Conservation (phyloP, 768 basidiomycete species). For the Suillus weaverae region DNA sequence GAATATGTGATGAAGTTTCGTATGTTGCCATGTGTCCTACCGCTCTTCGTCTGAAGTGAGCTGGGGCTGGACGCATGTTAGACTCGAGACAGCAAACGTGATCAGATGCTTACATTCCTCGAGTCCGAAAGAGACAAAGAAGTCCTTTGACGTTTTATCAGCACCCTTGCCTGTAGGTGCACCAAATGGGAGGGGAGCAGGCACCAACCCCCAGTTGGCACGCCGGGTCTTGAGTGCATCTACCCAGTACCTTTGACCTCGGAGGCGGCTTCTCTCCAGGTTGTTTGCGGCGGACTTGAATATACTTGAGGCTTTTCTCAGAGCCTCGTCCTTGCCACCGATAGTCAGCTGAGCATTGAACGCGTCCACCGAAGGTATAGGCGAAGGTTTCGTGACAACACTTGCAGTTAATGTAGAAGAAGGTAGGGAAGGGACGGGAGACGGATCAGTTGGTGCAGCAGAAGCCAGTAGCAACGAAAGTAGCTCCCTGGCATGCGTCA, state of each 20-base stretch:
- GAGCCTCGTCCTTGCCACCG: conserved; percentile 78
- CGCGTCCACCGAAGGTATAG: conserved; percentile 64
- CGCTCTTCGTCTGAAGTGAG: conserved; percentile 63
- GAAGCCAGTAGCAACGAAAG: conserved; percentile 57
- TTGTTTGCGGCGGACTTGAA: conserved; percentile 70
- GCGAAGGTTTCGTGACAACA: conserved; percentile 62
- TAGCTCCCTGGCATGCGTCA: conserved; percentile 74
- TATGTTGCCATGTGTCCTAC: conserved; percentile 65
- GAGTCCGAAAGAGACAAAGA: conserved; percentile 75
- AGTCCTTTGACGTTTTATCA: conserved; percentile 80
- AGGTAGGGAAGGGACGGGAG: conserved; percentile 29
- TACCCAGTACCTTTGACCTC: conserved; percentile 77
- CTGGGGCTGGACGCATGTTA: conserved; percentile 50
- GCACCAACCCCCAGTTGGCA: conserved; percentile 79
- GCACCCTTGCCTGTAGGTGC: conserved; percentile 72
- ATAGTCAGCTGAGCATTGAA: conserved; percentile 72
- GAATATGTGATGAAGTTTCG: conserved; percentile 40
- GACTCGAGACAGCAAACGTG: background rate
- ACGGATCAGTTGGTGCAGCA: conserved; percentile 34
- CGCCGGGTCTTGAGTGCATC: conserved; percentile 75
- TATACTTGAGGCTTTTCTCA: conserved; percentile 70
- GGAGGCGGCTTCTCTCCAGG: conserved; percentile 61
- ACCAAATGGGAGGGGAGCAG: conserved; percentile 74
- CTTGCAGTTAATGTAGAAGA: conserved; percentile 55
- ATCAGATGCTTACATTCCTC: conserved; percentile 68